Conservation (phyloP, 202 grass and related monocot genomes). For the Schoenoplectus triqueter region DNA sequence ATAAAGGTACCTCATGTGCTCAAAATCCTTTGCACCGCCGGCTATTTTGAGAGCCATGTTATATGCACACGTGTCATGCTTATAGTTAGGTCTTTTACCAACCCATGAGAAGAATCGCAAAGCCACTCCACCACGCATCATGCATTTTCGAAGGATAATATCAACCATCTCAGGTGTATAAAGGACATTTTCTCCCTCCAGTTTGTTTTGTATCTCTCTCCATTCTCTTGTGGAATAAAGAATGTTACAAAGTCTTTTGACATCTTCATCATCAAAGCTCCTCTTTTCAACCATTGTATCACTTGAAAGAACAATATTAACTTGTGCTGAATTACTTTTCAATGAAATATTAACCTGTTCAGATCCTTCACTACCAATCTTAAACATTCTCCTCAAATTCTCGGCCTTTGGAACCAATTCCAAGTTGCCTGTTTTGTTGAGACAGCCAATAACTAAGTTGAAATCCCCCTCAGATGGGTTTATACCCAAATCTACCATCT, state of each 20-base stretch:
- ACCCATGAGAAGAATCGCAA: conserved; percentile 87
- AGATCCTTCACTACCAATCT: conserved; percentile 41
- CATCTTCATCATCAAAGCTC: conserved; percentile 46
- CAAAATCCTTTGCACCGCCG: conserved; percentile 83
- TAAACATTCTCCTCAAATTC: conserved; percentile 46
- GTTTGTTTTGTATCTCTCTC: conserved; percentile 49
- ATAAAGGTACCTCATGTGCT: conserved; percentile 79
- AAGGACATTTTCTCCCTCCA: conserved; percentile 56
- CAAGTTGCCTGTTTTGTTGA: conserved; percentile 51
- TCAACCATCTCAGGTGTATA: conserved; percentile 74
- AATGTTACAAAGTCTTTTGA: conserved; percentile 60
- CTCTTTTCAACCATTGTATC: conserved; percentile 42
- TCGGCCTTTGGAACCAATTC: conserved; percentile 54
- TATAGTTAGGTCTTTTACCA: conserved; percentile 52
- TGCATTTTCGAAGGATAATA: conserved; percentile 60
- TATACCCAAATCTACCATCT: conserved; percentile 60
- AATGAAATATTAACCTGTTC: conserved; percentile 31
- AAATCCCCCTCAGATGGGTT: conserved; percentile 53
- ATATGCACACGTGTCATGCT: conserved; percentile 60
- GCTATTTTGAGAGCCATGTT: conserved; percentile 86
- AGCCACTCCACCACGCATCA: conserved; percentile 54
- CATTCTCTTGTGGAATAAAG: conserved; percentile 58
- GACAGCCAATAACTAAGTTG: conserved; percentile 48
- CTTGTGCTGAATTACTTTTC: conserved; percentile 35
- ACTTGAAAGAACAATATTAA: conserved; percentile 16